phyloP scores from a whole-genome alignment of 352 stramenopile genomes.

The Phytopythium montanum region DNA sequence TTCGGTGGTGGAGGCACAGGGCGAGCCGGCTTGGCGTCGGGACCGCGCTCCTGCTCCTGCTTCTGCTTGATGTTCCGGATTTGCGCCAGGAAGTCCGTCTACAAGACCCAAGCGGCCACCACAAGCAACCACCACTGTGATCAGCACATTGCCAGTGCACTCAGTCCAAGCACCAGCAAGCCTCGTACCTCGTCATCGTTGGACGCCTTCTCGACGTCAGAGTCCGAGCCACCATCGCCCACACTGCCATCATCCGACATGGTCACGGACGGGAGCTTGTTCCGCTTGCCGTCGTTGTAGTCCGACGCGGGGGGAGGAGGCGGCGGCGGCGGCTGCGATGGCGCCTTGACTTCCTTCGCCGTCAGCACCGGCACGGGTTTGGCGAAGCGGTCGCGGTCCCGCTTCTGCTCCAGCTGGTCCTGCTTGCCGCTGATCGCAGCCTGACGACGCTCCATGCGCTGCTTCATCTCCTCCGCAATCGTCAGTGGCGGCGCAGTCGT shows the following conservation, averaged over 20 bases:
- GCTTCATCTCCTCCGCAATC: constrained; percentile 80
- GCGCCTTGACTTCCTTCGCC: constrained; percentile 68
- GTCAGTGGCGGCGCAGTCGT: constrained; percentile 39
- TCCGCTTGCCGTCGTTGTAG: constrained; percentile 28
- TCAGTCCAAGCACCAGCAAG: neutral
- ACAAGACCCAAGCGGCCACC: neutral
- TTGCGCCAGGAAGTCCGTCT: constrained; percentile 74
- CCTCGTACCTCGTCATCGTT: constrained; percentile 57
- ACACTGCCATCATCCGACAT: constrained; percentile 84
- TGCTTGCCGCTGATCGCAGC: constrained; percentile 82
- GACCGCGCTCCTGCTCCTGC: constrained; percentile 42
- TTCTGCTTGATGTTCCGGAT: constrained; percentile 85
- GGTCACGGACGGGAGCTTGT: constrained; percentile 58
- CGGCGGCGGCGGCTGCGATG: constrained; percentile 31
- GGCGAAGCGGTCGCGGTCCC: constrained; percentile 60
- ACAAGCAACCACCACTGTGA: neutral
- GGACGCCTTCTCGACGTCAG: constrained; percentile 49
- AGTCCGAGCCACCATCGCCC: constrained; percentile 33
- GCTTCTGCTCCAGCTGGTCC: constrained; percentile 76
- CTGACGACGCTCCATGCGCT: constrained; percentile 72
- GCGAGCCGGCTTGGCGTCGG: constrained; percentile 13
- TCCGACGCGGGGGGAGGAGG: constrained; percentile 44
- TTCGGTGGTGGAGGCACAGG: constrained; percentile 32
- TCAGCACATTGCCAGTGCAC: constrained; percentile 1
- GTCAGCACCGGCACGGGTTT: constrained; percentile 78